Conservation (phyloP, 768 basidiomycete species). For the Suillus bovinus region DNA sequence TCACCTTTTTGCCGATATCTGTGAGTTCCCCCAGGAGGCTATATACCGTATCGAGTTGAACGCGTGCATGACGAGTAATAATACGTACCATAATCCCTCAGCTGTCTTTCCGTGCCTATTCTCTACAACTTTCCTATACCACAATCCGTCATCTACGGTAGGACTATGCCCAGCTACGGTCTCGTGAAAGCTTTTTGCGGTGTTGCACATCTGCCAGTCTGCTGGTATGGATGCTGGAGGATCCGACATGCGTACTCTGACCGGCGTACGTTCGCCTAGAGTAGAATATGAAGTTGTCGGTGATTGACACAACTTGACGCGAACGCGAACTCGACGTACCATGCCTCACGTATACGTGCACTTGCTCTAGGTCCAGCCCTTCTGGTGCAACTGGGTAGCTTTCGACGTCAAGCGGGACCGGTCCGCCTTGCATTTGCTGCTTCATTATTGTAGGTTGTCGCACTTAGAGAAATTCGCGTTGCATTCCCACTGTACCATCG, state of each 20-base stretch:
- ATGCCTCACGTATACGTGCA: constrained; percentile 75
- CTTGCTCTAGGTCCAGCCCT: constrained; percentile 62
- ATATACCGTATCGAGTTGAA: neutral
- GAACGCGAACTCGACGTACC: constrained; percentile 45
- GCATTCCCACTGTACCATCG: constrained; percentile 1
- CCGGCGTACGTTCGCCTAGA: constrained; percentile 46
- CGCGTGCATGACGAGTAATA: neutral
- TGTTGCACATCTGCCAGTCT: constrained; percentile 68
- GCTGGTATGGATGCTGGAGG: constrained; percentile 66
- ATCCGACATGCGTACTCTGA: constrained; percentile 61
- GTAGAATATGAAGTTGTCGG: too few species aligned
- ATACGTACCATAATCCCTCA: constrained; percentile 61
- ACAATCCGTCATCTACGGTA: constrained; percentile 31
- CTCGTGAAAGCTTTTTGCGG: constrained; percentile 47
- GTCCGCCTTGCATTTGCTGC: constrained; percentile 37
- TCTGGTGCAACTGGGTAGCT: constrained; percentile 45
- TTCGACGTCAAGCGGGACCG: constrained; percentile 50
- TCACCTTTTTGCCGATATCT: constrained; percentile 44
- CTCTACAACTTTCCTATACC: constrained; percentile 54
- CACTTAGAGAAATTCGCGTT: neutral
- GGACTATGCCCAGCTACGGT: constrained; percentile 36
- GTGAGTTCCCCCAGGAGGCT: constrained; percentile 63
- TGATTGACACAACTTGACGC: neutral
- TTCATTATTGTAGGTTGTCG: neutral
- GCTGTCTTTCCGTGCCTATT: constrained; percentile 49